Evolutionary conservation across 345 rosid genomes (phyloP).

Genomic region (Schrenkiella parvula): DNA sequence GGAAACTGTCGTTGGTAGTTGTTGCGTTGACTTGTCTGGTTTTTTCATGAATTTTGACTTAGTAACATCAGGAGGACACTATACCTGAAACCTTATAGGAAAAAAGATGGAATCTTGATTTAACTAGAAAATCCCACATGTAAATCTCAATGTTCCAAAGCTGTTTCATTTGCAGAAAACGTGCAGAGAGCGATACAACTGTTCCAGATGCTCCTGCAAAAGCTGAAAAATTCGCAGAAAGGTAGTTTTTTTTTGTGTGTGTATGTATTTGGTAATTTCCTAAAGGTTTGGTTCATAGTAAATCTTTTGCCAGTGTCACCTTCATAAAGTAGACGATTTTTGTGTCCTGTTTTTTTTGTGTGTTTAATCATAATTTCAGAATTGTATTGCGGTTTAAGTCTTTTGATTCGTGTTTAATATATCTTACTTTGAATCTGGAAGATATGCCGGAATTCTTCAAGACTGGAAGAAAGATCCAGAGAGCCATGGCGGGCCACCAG

Average conservation of each 20-base stretch:
- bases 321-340: neutral
- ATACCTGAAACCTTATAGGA: neutral
- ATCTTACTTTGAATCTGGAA: constrained; percentile 30
- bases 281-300: neutral
- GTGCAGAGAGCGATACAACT: constrained; percentile 74
- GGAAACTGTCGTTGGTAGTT: neutral
- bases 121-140: neutral
- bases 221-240: constrained; percentile 73
- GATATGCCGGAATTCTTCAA: constrained; percentile 72
- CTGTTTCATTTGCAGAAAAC: constrained; percentile 52
- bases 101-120: neutral
- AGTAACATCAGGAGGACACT: neutral
- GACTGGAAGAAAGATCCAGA: constrained; percentile 90
- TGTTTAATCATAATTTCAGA: neutral
- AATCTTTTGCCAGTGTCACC: neutral
- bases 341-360: neutral
- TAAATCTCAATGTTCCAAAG: neutral
- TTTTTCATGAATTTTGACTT: neutral
- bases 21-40: constrained; percentile 14
- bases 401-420: neutral
- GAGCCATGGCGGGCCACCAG: constrained; percentile 92
- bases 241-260: constrained; percentile 43
- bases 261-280: neutral
- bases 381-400: neutral
- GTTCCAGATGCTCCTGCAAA: constrained; percentile 66